These are phyloP conservation scores for Leptomonas pyrrhocoris DNA, from an alignment of 208 protist genomes.

Conservation along the genomic window DNA sequence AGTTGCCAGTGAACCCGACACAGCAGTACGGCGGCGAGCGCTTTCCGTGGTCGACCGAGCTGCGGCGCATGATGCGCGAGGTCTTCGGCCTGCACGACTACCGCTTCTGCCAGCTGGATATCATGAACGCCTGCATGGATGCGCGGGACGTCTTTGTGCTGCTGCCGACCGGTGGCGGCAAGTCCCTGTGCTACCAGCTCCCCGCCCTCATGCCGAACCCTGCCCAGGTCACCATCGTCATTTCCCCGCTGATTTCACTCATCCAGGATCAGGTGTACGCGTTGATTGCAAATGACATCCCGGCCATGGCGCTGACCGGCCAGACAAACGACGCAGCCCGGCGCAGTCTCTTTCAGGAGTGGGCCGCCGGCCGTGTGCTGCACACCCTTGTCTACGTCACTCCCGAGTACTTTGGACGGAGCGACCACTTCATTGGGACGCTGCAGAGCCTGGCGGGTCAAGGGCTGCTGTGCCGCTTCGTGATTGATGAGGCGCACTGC, in stretches of 20 bases:
- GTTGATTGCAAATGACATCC: slow-evolving; percentile 83
- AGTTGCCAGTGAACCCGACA: slow-evolving; percentile 74
- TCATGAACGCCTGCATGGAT: slow-evolving; percentile 95
- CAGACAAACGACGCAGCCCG: slow-evolving; percentile 64
- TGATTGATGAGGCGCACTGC: slow-evolving; percentile 97
- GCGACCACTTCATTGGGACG: slow-evolving; percentile 69
- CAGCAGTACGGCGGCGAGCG: slow-evolving; percentile 69
- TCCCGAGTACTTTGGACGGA: slow-evolving; percentile 89
- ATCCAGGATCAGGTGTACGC: slow-evolving; percentile 96
- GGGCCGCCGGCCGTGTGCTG: slow-evolving; percentile 52
- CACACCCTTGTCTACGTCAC: slow-evolving; percentile 87
- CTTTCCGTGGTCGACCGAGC: slow-evolving; percentile 81
- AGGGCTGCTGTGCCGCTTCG: slow-evolving; percentile 73
- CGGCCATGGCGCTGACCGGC: slow-evolving; percentile 79
- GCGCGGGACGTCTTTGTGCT: slow-evolving; percentile 95
- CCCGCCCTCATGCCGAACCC: slow-evolving; percentile 88
- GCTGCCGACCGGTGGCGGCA: slow-evolving; percentile 94
- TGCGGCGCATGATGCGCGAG: slow-evolving; percentile 89
- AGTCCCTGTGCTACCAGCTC: slow-evolving; percentile 97
- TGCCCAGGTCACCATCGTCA: slow-evolving; percentile 90
- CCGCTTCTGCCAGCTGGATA: slow-evolving; percentile 91
- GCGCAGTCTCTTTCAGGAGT: slow-evolving; percentile 74
- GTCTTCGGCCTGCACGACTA: slow-evolving; percentile 91
- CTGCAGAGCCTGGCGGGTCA: slow-evolving; percentile 54
- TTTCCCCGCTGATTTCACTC: slow-evolving; percentile 96